These are phyloP conservation scores for Schizosaccharomyces cryophilus DNA, from an alignment of 805 yeast genomes.

Conservation along the genomic window DNA sequence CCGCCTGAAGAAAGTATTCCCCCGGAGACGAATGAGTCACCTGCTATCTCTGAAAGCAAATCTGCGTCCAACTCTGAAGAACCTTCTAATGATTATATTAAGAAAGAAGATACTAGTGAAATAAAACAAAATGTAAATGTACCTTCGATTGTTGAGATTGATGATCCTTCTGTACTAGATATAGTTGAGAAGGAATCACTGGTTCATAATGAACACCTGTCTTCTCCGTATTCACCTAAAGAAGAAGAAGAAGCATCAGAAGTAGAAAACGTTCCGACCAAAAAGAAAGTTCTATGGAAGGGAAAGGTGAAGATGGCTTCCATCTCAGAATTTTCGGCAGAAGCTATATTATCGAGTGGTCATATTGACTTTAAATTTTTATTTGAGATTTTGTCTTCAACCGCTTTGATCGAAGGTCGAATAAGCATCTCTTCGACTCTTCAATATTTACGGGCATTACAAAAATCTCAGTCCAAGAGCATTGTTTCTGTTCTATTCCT, in stretches of 20 bases:
- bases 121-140: constrained; percentile 5
- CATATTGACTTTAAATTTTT: constrained; percentile 4
- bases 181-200: constrained; percentile 4
- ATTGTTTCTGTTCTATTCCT: neutral
- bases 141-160: constrained; percentile 7
- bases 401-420: neutral
- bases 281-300: constrained; percentile 18
- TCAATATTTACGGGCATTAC: neutral
- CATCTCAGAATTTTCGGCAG: constrained; percentile 21
- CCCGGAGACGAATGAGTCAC: neutral
- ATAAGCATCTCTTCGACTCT: neutral
- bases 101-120: neutral
- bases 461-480: neutral
- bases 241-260: neutral
- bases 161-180: constrained; percentile 4
- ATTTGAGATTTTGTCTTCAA: neutral
- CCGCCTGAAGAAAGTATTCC: neutral
- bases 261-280: neutral
- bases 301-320: constrained; percentile 28
- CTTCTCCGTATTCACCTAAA: neutral
- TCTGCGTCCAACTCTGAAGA: neutral
- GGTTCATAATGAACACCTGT: neutral
- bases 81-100: neutral
- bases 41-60: neutral
- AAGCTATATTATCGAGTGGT: constrained; percentile 19